phyloP scores from a whole-genome alignment of 2,329 filamentous ascomycete species.

The Cladophialophora carrionii region DNA sequence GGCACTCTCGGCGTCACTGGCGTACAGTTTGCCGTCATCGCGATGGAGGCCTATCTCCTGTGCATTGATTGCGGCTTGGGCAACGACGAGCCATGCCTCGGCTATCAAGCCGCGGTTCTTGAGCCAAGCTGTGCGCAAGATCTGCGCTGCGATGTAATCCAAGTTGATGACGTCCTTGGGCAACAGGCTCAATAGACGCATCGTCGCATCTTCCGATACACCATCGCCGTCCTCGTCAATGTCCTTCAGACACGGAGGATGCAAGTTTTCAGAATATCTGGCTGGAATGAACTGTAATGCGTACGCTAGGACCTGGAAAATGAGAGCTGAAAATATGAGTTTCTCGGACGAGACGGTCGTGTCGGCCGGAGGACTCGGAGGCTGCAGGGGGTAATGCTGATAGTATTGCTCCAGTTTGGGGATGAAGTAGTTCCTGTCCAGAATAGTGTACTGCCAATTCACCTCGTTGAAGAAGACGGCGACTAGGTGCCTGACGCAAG shows the following conservation, averaged over 20 bases:
- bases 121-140: conserved; percentile 18
- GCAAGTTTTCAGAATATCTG: conserved; percentile 2
- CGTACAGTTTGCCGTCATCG: conserved; percentile 21
- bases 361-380: not conserved
- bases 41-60: conserved; percentile 24
- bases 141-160: conserved; percentile 19
- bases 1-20: conserved; percentile 15
- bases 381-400: not conserved
- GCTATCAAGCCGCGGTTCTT: conserved; percentile 23
- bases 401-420: conserved; percentile 17
- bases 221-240: conserved; percentile 15
- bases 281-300: conserved; percentile 20
- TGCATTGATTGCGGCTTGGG: conserved; percentile 18
- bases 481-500: conserved; percentile 18
- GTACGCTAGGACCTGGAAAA: conserved; percentile 18
- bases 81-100: conserved; percentile 20
- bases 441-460: conserved; percentile 23
- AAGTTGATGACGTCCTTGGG: conserved; percentile 20
- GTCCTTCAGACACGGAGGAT: conserved; percentile 17
- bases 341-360: conserved; percentile 14
- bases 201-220: not conserved
- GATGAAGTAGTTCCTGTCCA: conserved; percentile 20
- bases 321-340: conserved; percentile 17
- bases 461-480: conserved; percentile 20
- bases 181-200: conserved; percentile 16